Conservation (phyloP, 1,284 basidiomycete species). For the Marasmius sp. region DNA sequence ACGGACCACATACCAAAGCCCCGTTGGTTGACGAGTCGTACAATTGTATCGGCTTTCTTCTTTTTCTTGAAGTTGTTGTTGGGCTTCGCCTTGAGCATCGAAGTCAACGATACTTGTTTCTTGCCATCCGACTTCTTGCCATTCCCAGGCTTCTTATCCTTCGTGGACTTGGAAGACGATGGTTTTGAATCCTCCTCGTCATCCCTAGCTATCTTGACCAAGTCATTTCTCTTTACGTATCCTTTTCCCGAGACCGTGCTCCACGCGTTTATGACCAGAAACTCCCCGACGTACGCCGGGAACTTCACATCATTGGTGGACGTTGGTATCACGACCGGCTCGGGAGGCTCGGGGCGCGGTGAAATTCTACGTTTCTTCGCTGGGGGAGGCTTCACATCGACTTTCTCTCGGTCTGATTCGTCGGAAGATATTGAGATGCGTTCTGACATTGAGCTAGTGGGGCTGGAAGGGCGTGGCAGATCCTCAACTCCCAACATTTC, state of each 20-base stretch:
- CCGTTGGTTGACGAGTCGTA: conserved; percentile 62
- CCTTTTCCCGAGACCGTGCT: conserved; percentile 74
- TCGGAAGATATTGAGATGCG: conserved; percentile 18
- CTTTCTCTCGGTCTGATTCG: conserved; percentile 22
- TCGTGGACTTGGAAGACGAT: conserved; percentile 27
- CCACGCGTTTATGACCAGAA: conserved; percentile 78
- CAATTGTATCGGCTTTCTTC: conserved; percentile 62
- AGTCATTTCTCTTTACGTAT: conserved; percentile 66
- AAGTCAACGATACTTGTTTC: conserved; percentile 63
- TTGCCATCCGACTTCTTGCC: conserved; percentile 43
- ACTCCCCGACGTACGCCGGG: conserved; percentile 61
- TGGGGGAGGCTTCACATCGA: conserved; percentile 27
- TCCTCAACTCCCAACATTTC: conserved; percentile 32
- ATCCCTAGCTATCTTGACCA: conserved; percentile 58
- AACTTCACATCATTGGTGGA: conserved; percentile 20
- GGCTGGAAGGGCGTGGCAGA: conserved; percentile 40
- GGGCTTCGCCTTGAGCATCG: conserved; percentile 62
- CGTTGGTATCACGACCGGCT: conserved; percentile 6
- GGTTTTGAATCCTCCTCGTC: conserved; percentile 33
- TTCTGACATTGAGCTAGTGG: conserved; percentile 35
- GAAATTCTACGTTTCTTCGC: conserved; percentile 55
- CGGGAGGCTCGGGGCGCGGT: conserved; percentile 17
- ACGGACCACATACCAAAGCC: conserved; percentile 57
- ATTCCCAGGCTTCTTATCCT: conserved; percentile 36
- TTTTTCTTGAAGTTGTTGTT: conserved; percentile 38